Evolutionary conservation across 331 rosid species (phyloP).

Genomic region (Pyrus hybrid): DNA sequence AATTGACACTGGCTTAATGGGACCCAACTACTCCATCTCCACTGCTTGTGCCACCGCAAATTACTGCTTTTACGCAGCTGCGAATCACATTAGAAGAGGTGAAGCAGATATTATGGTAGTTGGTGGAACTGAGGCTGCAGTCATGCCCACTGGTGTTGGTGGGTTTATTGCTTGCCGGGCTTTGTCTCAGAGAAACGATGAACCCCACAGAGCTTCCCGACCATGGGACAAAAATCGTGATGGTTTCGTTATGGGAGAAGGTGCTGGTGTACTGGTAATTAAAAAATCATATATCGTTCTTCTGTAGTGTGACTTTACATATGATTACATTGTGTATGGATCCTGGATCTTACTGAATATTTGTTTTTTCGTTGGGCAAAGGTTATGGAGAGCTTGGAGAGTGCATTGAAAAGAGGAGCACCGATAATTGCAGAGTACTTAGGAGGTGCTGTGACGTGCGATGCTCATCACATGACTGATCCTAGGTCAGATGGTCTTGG

Average conservation of each 20-base stretch:
- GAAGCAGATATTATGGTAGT: conserved; percentile 65
- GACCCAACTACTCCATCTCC: conserved; percentile 61
- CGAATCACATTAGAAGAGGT: conserved; percentile 62
- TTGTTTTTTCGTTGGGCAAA: conserved; percentile 2
- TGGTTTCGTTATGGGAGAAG: conserved; percentile 71
- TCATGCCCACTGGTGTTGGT: conserved; percentile 51
- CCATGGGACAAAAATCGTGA: conserved; percentile 69
- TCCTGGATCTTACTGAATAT: not conserved
- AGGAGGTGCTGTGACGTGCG: conserved; percentile 67
- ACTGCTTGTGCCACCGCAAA: conserved; percentile 71
- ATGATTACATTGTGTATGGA: not conserved
- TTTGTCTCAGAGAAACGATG: conserved; percentile 54
- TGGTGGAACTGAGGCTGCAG: conserved; percentile 67
- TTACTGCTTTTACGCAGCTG: conserved; percentile 57
- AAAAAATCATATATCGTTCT: not conserved
- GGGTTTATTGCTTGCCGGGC: conserved; percentile 74
- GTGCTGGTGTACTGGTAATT: conserved; percentile 59
- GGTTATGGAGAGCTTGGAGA: conserved; percentile 72
- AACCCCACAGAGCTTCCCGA: conserved; percentile 57
- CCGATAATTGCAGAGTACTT: conserved; percentile 54
- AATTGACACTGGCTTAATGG: conserved; percentile 60
- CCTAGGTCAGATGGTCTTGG: conserved; percentile 78
- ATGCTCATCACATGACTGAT: conserved; percentile 79
- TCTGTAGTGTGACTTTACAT: not conserved
- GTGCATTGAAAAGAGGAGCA: conserved; percentile 58